Evolutionary conservation across 257 asterid species (phyloP).

Genomic region (Linaria vulgaris): DNA sequence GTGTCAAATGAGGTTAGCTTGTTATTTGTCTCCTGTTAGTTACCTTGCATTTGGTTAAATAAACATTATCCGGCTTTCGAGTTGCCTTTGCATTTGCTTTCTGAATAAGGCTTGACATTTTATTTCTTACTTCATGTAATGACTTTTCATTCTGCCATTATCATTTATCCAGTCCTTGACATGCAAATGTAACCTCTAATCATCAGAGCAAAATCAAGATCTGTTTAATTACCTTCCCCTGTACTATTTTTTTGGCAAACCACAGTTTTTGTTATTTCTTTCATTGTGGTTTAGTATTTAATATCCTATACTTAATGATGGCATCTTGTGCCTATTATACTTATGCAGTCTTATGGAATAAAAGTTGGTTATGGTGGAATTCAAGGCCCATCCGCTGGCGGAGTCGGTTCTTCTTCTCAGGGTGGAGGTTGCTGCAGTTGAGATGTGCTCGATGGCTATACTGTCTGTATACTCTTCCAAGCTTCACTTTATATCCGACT

Average conservation of each 20-base stretch:
- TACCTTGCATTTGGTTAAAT: slow-evolving; percentile 14
- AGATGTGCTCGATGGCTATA: slow-evolving; percentile 20
- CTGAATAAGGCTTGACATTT: background rate
- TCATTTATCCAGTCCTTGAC: background rate
- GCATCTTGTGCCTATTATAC: slow-evolving; percentile 1
- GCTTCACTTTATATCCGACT: background rate
- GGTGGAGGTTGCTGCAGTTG: slow-evolving; percentile 91
- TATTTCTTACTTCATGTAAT: background rate
- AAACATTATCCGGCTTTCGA: slow-evolving; percentile 6
- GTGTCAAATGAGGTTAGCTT: slow-evolving; percentile 85
- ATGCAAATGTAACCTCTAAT: background rate
- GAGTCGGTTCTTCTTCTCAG: slow-evolving; percentile 71
- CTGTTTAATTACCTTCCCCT: slow-evolving; percentile 14
- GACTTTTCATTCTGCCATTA: background rate
- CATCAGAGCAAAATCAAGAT: background rate
- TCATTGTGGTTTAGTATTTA: background rate
- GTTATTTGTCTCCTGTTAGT: slow-evolving; percentile 9
- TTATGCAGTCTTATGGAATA: slow-evolving; percentile 79
- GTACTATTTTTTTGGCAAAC: background rate
- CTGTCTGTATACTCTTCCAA: slow-evolving; percentile 6
- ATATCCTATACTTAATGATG: slow-evolving; percentile 1
- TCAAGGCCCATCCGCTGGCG: slow-evolving; percentile 75
- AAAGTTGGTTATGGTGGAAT: slow-evolving; percentile 86
- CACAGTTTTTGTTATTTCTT: background rate
- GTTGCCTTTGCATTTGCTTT: background rate